Evolutionary conservation across 345 rosid species (phyloP), one percentile per base, ranked within the genome.

Genomic region (Eucalyptus victrix): DNA sequence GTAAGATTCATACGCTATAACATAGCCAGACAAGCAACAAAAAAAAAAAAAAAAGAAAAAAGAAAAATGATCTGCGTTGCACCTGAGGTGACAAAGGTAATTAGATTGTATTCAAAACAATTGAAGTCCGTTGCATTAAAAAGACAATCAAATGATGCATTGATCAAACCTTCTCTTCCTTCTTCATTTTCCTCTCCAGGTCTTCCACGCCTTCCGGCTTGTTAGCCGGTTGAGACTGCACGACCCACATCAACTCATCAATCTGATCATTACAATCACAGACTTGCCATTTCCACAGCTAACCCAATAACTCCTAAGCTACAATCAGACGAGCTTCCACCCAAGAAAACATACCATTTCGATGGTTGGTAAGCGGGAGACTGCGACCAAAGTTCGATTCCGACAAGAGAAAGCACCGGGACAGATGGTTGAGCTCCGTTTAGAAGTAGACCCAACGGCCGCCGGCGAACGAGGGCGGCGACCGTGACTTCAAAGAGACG

Each of bases 101-200:
- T 67, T 67, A 67, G 23, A 67, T 32, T 32, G 23, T 19, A 32
- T 32, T 18, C 80, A 67, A 67, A 67, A 12, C 80, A 67, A 17
- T 8, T 17, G 42, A 67, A 32, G 42, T 67, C 42, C 37, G 24
- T 16, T 67, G 24, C 80, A 17, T 34, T 34, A 18, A 32, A 67
- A 67, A 16, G 6, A 67, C 1, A 67, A 67, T 67, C 42, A 67
- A 67, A 67, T 32, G 21, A 32, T 67, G 23, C 80, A 32, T 67
- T 32, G 42, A 32, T 67, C 37, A 18, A 16, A 97, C 99, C 95
- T 96, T 96, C 89, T 96, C 98, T 88, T 97, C 98, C 89, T 96
- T 96, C 92, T 94, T 97, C 96, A 93, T 96, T 94, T 97, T 96
- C 67, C 97, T 92, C 92, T 97, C 98, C 15, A 94, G 94, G 32